Evolutionary conservation across 2,329 filamentous ascomycete species (phyloP), one percentile per base, ranked within the genome.

Genomic region (Basipetospora sp.): DNA sequence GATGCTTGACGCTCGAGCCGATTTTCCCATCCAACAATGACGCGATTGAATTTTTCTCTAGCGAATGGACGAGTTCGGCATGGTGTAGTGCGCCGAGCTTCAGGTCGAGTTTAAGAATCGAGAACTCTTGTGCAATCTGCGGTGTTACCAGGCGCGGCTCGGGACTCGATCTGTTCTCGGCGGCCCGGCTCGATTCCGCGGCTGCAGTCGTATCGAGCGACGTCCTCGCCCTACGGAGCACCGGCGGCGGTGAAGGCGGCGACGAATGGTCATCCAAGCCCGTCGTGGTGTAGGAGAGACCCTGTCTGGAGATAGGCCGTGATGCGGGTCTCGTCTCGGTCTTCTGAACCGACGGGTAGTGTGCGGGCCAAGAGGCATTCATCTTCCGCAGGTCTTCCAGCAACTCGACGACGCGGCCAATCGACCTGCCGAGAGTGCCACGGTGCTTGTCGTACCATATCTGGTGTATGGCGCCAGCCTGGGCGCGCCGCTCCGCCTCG

Each of bases 61-160:
- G 60, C 1, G 90, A 96, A 57, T 96, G 88, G 8, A 96, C 87
- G 14, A 96, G 66, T 51, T 96, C 87, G 0, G 83, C 72, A 52
- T 96, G 90, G 43, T 86, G 81, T 35, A 94, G 57, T 5, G 81
- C 68, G 22, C 88, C 87, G 39, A 98, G 70, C 60, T 94, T 94
- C 41, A 98, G 62, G 55, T 98, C 90, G 43, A 98, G 65, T 60
- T 96, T 98, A 45, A 98, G 61, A 22, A 98, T 79, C 1, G 88
- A 96, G 49, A 96, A 94, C 51, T 98, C 87, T 46, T 94, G 85
- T 3, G 87, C 84, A 44, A 96, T 86, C 56, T 96, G 85, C 20
- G 86, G 84, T 2, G 85, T 85, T 43, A 96, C 79, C 17, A 98
- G 67, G 45, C 90, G 71, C 11, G 88, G 88, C 52, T 93, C 86